Percentiles rank a stretch among this genome's conserved stretches.
Evolutionary conservation across 2,329 filamentous ascomycete species (phyloP).

Genomic region (Phaeosphaeria sp.): DNA sequence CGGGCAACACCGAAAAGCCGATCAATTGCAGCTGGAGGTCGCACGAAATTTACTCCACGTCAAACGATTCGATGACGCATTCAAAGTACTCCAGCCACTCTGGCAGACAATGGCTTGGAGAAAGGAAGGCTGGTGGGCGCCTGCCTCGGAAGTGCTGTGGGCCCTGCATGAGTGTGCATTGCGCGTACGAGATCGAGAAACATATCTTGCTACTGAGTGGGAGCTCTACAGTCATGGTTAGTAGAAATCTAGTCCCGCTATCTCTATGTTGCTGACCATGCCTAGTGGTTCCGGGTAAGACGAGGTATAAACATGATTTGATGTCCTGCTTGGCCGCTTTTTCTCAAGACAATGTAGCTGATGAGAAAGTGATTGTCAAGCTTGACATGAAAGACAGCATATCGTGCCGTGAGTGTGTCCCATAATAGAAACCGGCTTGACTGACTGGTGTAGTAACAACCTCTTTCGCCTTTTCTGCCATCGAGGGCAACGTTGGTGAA

Average conservation of each 20-base stretch:
- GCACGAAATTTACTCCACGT: constrained; percentile 61
- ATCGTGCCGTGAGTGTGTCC: constrained; percentile 55
- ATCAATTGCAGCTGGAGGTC: constrained; percentile 62
- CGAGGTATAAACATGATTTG: constrained; percentile 52
- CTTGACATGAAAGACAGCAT: constrained; percentile 57
- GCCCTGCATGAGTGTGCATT: constrained; percentile 61
- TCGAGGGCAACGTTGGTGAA: constrained; percentile 66
- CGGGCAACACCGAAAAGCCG: constrained; percentile 61
- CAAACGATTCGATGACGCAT: constrained; percentile 58
- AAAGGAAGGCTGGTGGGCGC: constrained; percentile 63
- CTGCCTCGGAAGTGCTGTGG: constrained; percentile 62
- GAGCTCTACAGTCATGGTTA: constrained; percentile 55
- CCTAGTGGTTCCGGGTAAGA: constrained; percentile 40
- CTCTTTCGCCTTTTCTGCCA: constrained; percentile 60
- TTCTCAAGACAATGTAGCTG: constrained; percentile 36
- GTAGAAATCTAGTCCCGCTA: not conserved
- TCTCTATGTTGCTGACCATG: constrained; percentile 13
- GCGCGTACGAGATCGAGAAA: constrained; percentile 53
- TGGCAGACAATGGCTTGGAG: constrained; percentile 67
- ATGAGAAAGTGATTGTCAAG: constrained; percentile 52
- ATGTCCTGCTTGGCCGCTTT: constrained; percentile 54
- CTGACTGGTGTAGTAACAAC: constrained; percentile 52
- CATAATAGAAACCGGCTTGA: constrained; percentile 34
- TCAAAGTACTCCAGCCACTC: constrained; percentile 58
- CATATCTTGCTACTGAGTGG: constrained; percentile 62